Evolutionary conservation across 495 filamentous ascomycete genomes (phyloP), one percentile per base, ranked within the genome.

Genomic region (Hyaloscypha finlandica): DNA sequence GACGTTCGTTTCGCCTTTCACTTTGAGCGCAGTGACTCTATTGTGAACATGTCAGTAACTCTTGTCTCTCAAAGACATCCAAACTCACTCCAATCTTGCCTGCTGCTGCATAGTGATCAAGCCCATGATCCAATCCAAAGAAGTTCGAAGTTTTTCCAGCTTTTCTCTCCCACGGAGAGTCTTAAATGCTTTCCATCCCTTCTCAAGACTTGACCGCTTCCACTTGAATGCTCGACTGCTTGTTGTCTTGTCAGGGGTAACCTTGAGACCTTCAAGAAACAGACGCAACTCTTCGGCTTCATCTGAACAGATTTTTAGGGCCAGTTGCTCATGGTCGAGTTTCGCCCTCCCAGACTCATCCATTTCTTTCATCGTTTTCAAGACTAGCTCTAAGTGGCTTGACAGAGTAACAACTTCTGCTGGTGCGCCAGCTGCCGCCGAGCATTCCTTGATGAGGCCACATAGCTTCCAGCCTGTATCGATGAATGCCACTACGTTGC

Each of bases 131-230:
- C 42, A 48, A 12, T 62, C 20, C 59, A 62, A 31, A 33, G 59
- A 45, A 20, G 20, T 48, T 20, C 33, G 35, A 39, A 62, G 48
- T 37, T 62, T 51, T 22, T 51, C 39, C 19, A 62, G 19, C 37
- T 62, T 51, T n/a, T 62, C 39, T 62, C 39, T 51, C 33, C 59
- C 33, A 25, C 59, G 59, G 11, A 62, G 33, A 20, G 59, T 25
- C 39, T 62, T 62, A 12, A 62, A 62, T 20, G 59, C 59, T 45
- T 62, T 45, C 39, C 33, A 62, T 11, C 33, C 59, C 14, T 45
- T 62, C 59, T 45, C 39, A 20, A 51, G 22, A 30, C n/a, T 45
- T 48, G 59, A 33, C 19, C 30, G 16, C 39, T 51, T 62, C 33
- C 39, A n/a, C n/a, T 48, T 62, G 20, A 62, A 62, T 62, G 19